A percentile compares a stretch with the other conserved stretches of the same genome.
phyloP scores from a whole-genome alignment of 805 yeast genomes.

The Cyberlindnera subsufficiens region DNA sequence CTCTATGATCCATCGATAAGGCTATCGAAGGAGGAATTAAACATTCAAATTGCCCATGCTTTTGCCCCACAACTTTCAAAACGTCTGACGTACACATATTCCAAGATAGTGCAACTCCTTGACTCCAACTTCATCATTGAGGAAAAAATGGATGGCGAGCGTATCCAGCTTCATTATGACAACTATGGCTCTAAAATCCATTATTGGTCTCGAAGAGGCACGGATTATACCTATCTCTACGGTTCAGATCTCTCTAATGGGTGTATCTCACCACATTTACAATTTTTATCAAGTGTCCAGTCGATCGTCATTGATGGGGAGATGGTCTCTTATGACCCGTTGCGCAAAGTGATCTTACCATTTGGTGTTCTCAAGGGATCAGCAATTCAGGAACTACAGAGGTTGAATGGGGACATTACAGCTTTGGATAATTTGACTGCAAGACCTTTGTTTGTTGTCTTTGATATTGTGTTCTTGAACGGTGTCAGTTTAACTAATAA shows the following conservation, averaged over 20 bases:
- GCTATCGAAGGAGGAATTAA: constrained; percentile 33
- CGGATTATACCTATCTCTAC: constrained; percentile 67
- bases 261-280: constrained; percentile 47
- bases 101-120: constrained; percentile 42
- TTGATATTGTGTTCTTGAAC: constrained; percentile 70
- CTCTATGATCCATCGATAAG: constrained; percentile 44
- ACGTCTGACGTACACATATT: constrained; percentile 45
- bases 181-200: constrained; percentile 32
- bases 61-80: constrained; percentile 77
- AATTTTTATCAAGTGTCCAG: constrained; percentile 29
- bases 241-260: constrained; percentile 50
- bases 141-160: constrained; percentile 91
- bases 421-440: constrained; percentile 27
- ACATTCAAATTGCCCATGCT: constrained; percentile 29
- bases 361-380: constrained; percentile 75
- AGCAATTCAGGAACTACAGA: constrained; percentile 48
- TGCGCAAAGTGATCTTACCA: constrained; percentile 52
- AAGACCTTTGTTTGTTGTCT: constrained; percentile 56
- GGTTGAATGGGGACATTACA: constrained; percentile 29
- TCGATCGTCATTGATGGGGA: constrained; percentile 73
- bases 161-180: constrained; percentile 69
- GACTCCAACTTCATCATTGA: constrained; percentile 58
- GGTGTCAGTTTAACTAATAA: constrained; percentile 52
- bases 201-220: constrained; percentile 54
- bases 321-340: constrained; percentile 82